Evolutionary conservation across 495 filamentous ascomycete genomes (phyloP).

Genomic region (Hypomontagnella submonticulosa): DNA sequence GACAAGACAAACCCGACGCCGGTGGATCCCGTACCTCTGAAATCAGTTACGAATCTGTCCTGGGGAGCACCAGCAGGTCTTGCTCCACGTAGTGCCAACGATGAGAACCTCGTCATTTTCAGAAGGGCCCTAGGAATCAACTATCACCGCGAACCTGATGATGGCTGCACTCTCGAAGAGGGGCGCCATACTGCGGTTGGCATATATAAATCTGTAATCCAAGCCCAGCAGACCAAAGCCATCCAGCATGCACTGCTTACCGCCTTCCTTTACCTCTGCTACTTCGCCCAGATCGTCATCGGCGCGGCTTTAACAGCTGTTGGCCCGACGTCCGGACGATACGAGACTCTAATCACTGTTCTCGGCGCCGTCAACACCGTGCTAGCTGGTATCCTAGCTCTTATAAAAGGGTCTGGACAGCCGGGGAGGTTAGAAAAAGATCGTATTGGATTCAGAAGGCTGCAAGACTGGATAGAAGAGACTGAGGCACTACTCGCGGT

Average conservation of each 20-base stretch:
- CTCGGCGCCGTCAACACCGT: constrained; percentile 62
- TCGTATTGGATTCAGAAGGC: constrained; percentile 53
- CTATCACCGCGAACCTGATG: constrained; percentile 29
- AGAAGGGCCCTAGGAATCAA: constrained; percentile 58
- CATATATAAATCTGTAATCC: constrained; percentile 51
- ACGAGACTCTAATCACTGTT: constrained; percentile 54
- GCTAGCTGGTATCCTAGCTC: constrained; percentile 60
- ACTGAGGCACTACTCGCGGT: constrained; percentile 48
- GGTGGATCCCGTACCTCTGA: constrained; percentile 15
- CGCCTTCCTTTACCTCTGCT: constrained; percentile 50
- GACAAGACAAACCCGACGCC: constrained; percentile 20
- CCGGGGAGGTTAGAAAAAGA: constrained; percentile 56
- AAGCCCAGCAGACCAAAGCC: constrained; percentile 45
- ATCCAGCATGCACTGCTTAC: constrained; percentile 42
- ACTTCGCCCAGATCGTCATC: constrained; percentile 58
- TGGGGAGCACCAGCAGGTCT: constrained; percentile 58
- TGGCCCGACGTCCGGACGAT: constrained; percentile 53
- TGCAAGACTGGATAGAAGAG: constrained; percentile 56
- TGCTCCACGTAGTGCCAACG: constrained; percentile 51
- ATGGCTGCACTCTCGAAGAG: constrained; percentile 52
- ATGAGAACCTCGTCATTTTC: constrained; percentile 59
- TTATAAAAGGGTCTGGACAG: constrained; percentile 58
- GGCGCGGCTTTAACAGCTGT: constrained; percentile 60
- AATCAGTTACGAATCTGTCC: constrained; percentile 38
- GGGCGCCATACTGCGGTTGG: constrained; percentile 52